These are phyloP conservation scores for Phylloboletellus chloephorus DNA, from an alignment of 1,284 basidiomycete genomes.

Conservation along the genomic window DNA sequence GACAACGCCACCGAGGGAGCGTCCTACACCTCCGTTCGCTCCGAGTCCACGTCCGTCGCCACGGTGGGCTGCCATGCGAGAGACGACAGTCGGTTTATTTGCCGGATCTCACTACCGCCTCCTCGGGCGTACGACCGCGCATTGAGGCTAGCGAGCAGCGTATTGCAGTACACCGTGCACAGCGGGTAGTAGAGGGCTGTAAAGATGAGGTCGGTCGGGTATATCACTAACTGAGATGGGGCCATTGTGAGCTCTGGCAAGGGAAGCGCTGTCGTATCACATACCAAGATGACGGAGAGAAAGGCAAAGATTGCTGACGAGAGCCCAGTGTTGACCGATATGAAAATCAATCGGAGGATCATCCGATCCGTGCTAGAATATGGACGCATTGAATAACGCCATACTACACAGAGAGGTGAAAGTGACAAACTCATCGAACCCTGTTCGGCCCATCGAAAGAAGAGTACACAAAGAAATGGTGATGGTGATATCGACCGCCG, in stretches of 20 bases:
- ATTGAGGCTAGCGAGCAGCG: constrained; percentile 31
- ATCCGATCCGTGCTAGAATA: constrained; percentile 19
- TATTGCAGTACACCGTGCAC: constrained; percentile 32
- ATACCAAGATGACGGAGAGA: constrained; percentile 19
- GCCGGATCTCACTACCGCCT: constrained; percentile 1
- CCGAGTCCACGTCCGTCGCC: neutral
- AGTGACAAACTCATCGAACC: constrained; percentile 18
- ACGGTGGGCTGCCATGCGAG: constrained; percentile 9
- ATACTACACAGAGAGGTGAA: neutral
- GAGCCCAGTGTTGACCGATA: constrained; percentile 24
- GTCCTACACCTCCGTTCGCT: constrained; percentile 1
- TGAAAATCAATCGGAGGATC: constrained; percentile 22
- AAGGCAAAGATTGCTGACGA: constrained; percentile 25
- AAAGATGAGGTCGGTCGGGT: constrained; percentile 23
- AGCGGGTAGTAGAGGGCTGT: constrained; percentile 28
- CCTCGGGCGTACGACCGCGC: constrained; percentile 17
- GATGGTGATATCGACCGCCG: constrained; percentile 21
- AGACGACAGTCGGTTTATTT: neutral
- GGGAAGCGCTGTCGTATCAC: neutral
- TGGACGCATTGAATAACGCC: neutral
- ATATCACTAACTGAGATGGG: constrained; percentile 16
- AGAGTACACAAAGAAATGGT: constrained; percentile 21
- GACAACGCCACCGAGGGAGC: too few species aligned
- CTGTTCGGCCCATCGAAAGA: constrained; percentile 22
- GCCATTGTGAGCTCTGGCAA: neutral